Evolutionary conservation across 2,329 filamentous ascomycete genomes (phyloP), one percentile per base, ranked within the genome.

Genomic region (Venturia oleaginea): DNA sequence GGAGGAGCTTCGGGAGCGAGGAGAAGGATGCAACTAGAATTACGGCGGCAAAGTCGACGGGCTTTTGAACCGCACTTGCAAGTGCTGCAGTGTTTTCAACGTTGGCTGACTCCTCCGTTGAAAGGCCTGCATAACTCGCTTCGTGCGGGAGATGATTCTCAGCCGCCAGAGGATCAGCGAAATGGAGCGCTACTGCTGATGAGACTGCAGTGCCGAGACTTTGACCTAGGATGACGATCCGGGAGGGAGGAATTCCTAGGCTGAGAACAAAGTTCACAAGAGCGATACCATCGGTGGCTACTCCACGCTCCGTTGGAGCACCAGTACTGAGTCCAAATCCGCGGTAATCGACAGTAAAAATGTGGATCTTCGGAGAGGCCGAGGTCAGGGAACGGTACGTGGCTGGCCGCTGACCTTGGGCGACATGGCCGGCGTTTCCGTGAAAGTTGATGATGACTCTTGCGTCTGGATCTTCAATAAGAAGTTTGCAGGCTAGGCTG

Each of bases 291-390:
- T 97, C 93, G 4, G 84, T 84, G 64, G 96, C 90, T 8, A 97
- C 77, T 0, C 93, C 93, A 42, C 83, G 77, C 76, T 97, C 93
- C 0, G 86, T 88, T 0, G 93, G 93, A 4, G 76, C 78, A n/a
- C 93, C 91, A 0, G 87, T 90, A 10, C 90, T 94, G 46, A 84
- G 82, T 0, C 92, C 92, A 69, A 91, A 97, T 7, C 92, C 92
- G 22, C 92, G 88, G 76, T 97, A 97, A 78, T 96, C 92, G 70
- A 96, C 86, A 46, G 91, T 85, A n/a, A 97, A 80, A 55, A 96
- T 84, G 72, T 97, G 92, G 64, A 92, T 84, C 64, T 83, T 80
- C 0, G 80, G 73, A 42, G 87, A 85, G 62, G 88, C 84, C 4
- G 91, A 86, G 51, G 91, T 85, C 51, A 96, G 79, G 55, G 86